Base-by-base conservation (phyloP, 2,329 filamentous ascomycete genomes). In the Diplodia scrobiculata region DNA sequence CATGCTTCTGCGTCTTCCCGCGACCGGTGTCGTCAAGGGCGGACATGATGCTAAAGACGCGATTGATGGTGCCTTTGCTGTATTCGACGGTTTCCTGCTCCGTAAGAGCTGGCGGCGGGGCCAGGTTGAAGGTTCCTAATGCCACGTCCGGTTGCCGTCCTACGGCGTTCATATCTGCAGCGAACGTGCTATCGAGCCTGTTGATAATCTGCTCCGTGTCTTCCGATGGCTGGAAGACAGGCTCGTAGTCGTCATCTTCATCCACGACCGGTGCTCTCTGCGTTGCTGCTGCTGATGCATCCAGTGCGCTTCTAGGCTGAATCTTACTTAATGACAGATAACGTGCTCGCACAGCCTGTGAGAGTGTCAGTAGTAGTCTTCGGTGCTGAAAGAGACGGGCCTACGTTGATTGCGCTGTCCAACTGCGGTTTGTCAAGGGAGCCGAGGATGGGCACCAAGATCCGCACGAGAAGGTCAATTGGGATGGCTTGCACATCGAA, bases 221-320 rank as follows among this genome's bases (percentile, higher is more conserved):
- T 75, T 96, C 91, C 41, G 87, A 86, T 9, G 89, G 85, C 67
- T 89, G 87, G 71, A 92, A 92, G 73, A 96, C 91, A 0, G 94
- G 93, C 72, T 97, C 94, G 73, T 97, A 97, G 71, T 97, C 91
- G 70, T 96, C 92, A 21, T 97, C 93, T 50, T 96, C 92, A 3
- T 91, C 87, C 29, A 85, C 86, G 1, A 76, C 77, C 2, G 71
- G 72, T 17, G 73, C 66, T 38, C 68, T 68, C 17, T 71, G 70
- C 25, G 70, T 68, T 58, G 74, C 71, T 70, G 76, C 70, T 69
- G 71, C 65, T 68, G 76, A 70, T 71, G 76, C 67, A 68, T 70
- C 70, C 34, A 71, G 47, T 21, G 74, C 71, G 29, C 68, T 66
- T 62, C 68, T 69, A 21, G 74, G 70, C 34, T 71, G 70, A 19